These are phyloP conservation scores for Bocquillonia castaneifolia DNA, from an alignment of 441 rosid genomes.

Conservation along the genomic window DNA sequence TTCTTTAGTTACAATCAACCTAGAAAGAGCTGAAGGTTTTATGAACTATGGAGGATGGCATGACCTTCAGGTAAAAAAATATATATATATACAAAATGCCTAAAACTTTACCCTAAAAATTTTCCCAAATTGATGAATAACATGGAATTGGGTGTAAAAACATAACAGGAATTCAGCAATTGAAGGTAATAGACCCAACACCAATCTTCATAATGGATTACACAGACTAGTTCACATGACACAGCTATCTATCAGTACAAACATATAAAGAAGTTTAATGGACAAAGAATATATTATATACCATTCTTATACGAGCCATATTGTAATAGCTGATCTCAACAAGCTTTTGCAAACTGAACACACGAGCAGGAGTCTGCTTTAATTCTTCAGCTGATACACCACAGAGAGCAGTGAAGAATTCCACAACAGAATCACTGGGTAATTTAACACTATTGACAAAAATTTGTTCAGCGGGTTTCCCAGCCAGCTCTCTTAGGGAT, in stretches of 20 bases:
- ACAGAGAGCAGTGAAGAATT: constrained; percentile 96
- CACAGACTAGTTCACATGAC: background rate
- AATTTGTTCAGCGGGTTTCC: constrained; percentile 94
- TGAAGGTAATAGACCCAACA: constrained; percentile 16
- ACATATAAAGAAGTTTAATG: constrained; percentile 2
- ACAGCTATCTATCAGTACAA: constrained; percentile 11
- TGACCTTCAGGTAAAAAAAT: background rate
- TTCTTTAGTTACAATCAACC: background rate
- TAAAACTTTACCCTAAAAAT: background rate
- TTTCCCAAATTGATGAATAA: background rate
- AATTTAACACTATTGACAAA: constrained; percentile 88
- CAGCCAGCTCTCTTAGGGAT: constrained; percentile 85
- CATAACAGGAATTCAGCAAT: background rate
- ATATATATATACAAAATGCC: constrained; percentile 2
- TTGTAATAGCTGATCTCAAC: constrained; percentile 99
- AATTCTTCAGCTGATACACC: constrained; percentile 98
- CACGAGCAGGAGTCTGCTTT: constrained; percentile 97
- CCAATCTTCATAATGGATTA: background rate
- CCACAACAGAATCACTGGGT: constrained; percentile 92
- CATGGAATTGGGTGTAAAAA: background rate
- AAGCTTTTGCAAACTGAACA: constrained; percentile 98
- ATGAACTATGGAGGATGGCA: background rate
- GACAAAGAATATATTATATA: constrained; percentile 59
- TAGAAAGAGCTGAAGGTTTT: background rate
- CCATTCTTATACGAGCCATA: constrained; percentile 98